These are phyloP conservation scores for Coemansia aciculifera DNA, from an alignment of 192 early-diverging fungal genomes.

Conservation along the genomic window DNA sequence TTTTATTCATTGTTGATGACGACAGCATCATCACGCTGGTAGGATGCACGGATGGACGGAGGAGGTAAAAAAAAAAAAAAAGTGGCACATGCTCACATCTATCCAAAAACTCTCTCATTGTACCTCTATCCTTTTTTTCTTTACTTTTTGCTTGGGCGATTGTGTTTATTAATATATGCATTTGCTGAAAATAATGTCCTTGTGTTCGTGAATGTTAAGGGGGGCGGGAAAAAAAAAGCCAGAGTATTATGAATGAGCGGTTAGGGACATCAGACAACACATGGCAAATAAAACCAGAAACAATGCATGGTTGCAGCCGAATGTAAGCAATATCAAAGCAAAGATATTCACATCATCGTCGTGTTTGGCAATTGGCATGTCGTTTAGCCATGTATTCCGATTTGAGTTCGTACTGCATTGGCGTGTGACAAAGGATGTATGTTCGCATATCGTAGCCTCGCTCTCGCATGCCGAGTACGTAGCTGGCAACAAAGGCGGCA, in stretches of 20 bases:
- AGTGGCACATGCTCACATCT: slow-evolving; percentile 9
- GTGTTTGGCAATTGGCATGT: neutral
- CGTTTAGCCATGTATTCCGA: neutral
- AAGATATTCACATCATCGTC: neutral
- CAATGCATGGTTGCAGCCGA: neutral
- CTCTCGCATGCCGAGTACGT: slow-evolving; percentile 12
- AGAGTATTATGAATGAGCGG: neutral
- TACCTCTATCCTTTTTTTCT: neutral
- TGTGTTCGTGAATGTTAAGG: neutral
- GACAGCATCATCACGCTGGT: slow-evolving; percentile 40
- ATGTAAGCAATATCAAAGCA: neutral
- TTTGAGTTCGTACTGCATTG: neutral
- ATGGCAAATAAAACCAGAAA: neutral
- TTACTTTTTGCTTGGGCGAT: neutral
- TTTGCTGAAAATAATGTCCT: neutral
- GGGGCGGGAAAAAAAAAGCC: neutral
- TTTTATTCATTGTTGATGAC: slow-evolving; percentile 35
- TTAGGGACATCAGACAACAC: neutral
- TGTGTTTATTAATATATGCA: slow-evolving; percentile 8
- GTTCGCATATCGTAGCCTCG: slow-evolving; percentile 21
- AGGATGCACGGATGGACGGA: slow-evolving; percentile 24
- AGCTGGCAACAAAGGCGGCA: neutral
- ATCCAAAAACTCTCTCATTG: neutral
- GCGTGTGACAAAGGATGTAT: neutral
- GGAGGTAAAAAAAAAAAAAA: neutral